Conservation (phyloP, 106 monocot species). For the Apostasia shenzhenica region DNA sequence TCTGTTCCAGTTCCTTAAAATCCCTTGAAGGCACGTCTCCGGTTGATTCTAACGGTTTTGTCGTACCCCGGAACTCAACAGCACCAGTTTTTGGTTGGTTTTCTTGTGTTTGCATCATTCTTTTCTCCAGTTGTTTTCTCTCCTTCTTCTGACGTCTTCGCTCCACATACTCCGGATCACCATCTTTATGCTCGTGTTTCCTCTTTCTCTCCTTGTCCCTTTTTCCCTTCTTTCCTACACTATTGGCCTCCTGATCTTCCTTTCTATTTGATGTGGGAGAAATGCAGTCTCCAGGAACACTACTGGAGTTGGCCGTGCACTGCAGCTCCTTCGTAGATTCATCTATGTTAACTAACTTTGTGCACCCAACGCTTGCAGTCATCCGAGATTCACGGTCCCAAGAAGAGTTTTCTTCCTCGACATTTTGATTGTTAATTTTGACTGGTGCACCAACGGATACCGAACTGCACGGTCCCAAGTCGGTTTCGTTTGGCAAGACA, state of each 20-base stretch:
- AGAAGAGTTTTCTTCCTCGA: slow-evolving; percentile 65
- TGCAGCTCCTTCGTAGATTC: slow-evolving; percentile 60
- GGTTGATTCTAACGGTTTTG: slow-evolving; percentile 2
- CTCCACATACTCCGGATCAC: slow-evolving; percentile 76
- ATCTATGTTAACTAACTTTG: slow-evolving; percentile 37
- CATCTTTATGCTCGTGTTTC: slow-evolving; percentile 27
- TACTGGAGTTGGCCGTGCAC: slow-evolving; percentile 73
- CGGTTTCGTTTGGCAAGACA: slow-evolving; percentile 39
- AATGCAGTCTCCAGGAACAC: slow-evolving; percentile 13
- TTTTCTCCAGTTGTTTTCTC: slow-evolving; percentile 66
- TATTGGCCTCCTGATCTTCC: slow-evolving; percentile 21
- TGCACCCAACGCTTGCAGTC: slow-evolving; percentile 60
- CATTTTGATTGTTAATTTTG: slow-evolving; percentile 30
- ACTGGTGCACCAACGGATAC: slow-evolving; percentile 92
- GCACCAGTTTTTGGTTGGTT: slow-evolving; percentile 9
- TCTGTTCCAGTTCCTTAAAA: slow-evolving; percentile 11
- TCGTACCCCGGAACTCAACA: slow-evolving; percentile 1
- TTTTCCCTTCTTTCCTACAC: slow-evolving; percentile 58
- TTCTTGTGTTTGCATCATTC: slow-evolving; percentile 29
- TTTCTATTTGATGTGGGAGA: slow-evolving; percentile 15
- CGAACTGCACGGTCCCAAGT: slow-evolving; percentile 70
- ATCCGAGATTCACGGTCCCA: slow-evolving; percentile 44
- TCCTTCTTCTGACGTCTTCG: slow-evolving; percentile 88
- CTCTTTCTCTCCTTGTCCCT: slow-evolving; percentile 47
- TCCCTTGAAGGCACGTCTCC: slow-evolving; percentile 3